Conservation (phyloP, 2,329 filamentous ascomycete genomes). For the Phialocephala subalpina region DNA sequence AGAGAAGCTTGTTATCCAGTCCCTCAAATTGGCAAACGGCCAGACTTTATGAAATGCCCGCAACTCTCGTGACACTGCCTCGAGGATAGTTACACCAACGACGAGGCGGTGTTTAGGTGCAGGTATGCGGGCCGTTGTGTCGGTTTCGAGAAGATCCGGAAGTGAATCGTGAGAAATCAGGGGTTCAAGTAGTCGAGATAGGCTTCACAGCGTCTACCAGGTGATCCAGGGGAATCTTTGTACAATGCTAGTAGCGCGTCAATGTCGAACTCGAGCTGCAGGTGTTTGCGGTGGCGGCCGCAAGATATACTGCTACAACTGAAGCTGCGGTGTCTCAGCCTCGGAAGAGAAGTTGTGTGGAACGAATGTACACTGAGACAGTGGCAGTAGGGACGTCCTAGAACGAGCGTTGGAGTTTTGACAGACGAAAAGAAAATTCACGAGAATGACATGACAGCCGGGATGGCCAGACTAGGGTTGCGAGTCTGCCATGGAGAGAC, state of each 20-base stretch:
- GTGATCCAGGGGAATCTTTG: neutral
- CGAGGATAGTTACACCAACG: neutral
- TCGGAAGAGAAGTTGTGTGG: slow-evolving; percentile 11
- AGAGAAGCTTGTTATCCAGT: neutral
- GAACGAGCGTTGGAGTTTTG: slow-evolving; percentile 18
- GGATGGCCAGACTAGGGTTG: neutral
- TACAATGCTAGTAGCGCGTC: neutral
- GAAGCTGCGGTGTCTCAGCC: slow-evolving; percentile 23
- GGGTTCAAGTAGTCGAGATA: slow-evolving; percentile 16
- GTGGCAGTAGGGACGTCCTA: slow-evolving; percentile 1
- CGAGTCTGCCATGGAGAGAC: neutral
- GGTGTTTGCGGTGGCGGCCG: slow-evolving; percentile 16
- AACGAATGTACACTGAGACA: slow-evolving; percentile 9
- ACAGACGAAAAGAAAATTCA: slow-evolving; percentile 9
- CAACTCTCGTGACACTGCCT: slow-evolving; percentile 2
- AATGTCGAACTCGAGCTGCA: slow-evolving; percentile 15
- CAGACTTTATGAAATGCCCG: neutral
- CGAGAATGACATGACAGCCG: slow-evolving; percentile 11
- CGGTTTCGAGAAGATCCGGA: slow-evolving; percentile 4
- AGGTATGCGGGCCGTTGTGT: slow-evolving; percentile 11
- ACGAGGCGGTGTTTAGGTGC: neutral
- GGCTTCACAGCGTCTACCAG: slow-evolving; percentile 16
- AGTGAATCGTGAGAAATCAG: neutral
- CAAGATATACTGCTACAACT: slow-evolving; percentile 14
- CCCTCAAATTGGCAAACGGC: neutral